Evolutionary conservation across 2,329 filamentous ascomycete genomes (phyloP).

Genomic region (Ophiostoma himal-ulmi): DNA sequence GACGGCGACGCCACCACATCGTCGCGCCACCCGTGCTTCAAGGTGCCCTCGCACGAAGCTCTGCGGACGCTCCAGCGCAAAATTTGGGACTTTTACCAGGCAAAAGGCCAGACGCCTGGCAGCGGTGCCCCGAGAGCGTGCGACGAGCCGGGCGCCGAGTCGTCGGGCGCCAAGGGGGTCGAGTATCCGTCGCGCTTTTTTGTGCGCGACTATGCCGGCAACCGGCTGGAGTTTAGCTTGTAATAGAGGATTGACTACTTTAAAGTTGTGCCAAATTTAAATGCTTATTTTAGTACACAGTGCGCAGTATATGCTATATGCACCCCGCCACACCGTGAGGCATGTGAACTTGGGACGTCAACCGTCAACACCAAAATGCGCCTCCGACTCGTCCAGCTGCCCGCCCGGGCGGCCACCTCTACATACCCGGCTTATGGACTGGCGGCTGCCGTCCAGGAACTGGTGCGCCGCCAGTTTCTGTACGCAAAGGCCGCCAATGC

Average conservation of each 20-base stretch:
- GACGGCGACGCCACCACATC: conserved; percentile 32
- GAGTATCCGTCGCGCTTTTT: conserved; percentile 60
- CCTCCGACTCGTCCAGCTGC: conserved; percentile 38
- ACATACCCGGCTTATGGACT: conserved; percentile 35
- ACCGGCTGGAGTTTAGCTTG: conserved; percentile 48
- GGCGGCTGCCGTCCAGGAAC: conserved; percentile 36
- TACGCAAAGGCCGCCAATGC: conserved; percentile 44
- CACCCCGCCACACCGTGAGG: not conserved
- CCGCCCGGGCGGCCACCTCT: conserved; percentile 27
- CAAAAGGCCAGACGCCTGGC: conserved; percentile 35
- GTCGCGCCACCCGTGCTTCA: conserved; percentile 55
- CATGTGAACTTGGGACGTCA: not conserved
- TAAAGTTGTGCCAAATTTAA: not conserved
- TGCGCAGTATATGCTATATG: not conserved
- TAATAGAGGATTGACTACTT: conserved; percentile 27
- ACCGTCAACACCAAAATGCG: conserved; percentile 25
- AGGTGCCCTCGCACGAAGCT: conserved; percentile 42
- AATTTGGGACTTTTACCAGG: conserved; percentile 47
- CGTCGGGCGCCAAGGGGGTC: conserved; percentile 42
- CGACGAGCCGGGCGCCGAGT: conserved; percentile 48
- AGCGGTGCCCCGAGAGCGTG: conserved; percentile 47
- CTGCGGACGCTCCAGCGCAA: conserved; percentile 42
- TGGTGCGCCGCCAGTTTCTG: conserved; percentile 47
- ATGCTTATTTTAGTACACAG: not conserved
- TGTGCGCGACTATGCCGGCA: conserved; percentile 52